Evolutionary conservation across 192 early-diverging fungal genomes (phyloP), one percentile per base, ranked within the genome.

Genomic region (Chytriomyces confervae): DNA sequence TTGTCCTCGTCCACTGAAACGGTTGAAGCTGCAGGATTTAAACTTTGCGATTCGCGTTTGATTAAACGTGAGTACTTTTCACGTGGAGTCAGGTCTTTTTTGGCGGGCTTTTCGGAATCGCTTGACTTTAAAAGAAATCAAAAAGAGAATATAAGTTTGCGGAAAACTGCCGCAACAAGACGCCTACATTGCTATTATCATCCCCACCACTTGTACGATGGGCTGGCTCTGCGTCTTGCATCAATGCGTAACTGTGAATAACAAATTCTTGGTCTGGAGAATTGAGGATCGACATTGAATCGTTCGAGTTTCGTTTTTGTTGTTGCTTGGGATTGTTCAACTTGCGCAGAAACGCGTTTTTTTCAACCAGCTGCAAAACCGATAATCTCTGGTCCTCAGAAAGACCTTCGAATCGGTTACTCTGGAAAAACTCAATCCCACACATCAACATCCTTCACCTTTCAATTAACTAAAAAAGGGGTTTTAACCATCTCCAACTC

Each of bases 331-430:
- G 36, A 64, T 64, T 24, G 20, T 69, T 69, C 13, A 50, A 9
- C 9, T 13, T n/a, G 63, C 72, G 60, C 8, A 77, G 62, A 13
- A 44, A n/a, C 6, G 66, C 24, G 36, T 77, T 77, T 18, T 48
- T 69, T 36, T 23, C 10, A 8, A 77, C 67, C 6, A 77, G 57
- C 10, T 24, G 11, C 10, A 77, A 29, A 27, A 77, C 67, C 7
- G 66, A 20, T 3, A 43, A 7, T 10, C 76, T 47, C 62, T 77
- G 76, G 29, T 69, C 67, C 57, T 69, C 43, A 60, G 76, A 48
- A 23, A 77, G 50, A 7, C 76, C 76, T 49, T 69, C 66, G 53
- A 77, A 76, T 29, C 45, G 62, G 2, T 66, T 61, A n/a, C 9
- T 18, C 67, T 77, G 16, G 44, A 47, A 8, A 43, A 18, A 7